Base-by-base conservation (phyloP, 805 yeast species). In the Yamadazyma phyllophila region DNA sequence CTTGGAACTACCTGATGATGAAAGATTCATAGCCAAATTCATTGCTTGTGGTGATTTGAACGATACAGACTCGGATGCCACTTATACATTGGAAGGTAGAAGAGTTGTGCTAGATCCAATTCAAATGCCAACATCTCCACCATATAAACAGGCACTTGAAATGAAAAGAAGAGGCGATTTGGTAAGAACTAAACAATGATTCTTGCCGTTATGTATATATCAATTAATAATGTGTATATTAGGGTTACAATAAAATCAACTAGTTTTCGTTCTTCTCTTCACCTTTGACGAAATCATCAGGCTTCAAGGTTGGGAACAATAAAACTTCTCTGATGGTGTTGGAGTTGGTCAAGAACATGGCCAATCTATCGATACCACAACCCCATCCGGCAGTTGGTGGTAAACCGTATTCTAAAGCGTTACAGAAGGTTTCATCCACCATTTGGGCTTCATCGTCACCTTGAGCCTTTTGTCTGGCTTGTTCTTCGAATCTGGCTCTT, bases 321-420 rank as follows among this genome's bases (percentile, higher is more conserved):
- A 92, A 78, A 40, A 92, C 98, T 77, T 92, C 99, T 83, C 97
- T 89, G 64, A 92, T 92, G 57, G 97, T 88, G 77, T 90, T 87
- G 48, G 96, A 88, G 72, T 94, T 83, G 51, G 98, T 94, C 75
- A 94, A 81, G 78, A 94, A 94, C 99, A 92, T 92, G 63, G 97
- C 90, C 64, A 92, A 68, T 78, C 99, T 86, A 74, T 92, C 99
- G 58, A 92, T 91, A 80, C 99, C 99, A 74, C 96, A 85, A 60
- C 99, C 99, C 98, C 98, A 92, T 58, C 99, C 99, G 69, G 96
- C 98, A 59, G 98, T 94, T 61, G 99, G 99, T 49, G 99, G 99
- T 62, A 92, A 80, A 72, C 98, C 99, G 70, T 89, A 92, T 76
- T 92, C 99, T 62, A 92, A 81, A 56, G 99, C 97, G 61, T 91